These are phyloP conservation scores for Aspergillus diversus DNA, from an alignment of 495 filamentous ascomycete genomes.

Conservation along the genomic window DNA sequence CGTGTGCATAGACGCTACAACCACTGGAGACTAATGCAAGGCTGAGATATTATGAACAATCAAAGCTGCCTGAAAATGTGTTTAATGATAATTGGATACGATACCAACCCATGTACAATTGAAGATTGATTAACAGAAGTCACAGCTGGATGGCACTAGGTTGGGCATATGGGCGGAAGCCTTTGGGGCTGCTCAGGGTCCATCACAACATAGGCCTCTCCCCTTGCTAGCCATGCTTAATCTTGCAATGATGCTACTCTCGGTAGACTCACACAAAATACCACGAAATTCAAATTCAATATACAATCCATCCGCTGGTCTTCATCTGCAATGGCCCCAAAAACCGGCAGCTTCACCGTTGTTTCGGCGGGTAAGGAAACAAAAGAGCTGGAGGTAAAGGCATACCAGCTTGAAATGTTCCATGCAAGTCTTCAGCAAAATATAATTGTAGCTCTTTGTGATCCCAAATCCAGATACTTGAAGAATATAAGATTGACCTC, in stretches of 20 bases:
- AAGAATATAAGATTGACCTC: not conserved
- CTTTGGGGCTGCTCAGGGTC: not conserved
- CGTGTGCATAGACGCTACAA: not conserved
- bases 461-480: not conserved
- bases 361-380: not conserved
- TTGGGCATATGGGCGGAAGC: not conserved
- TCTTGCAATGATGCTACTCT: not conserved
- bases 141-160: not conserved
- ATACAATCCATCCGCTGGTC: not conserved
- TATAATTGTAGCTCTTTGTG: not conserved
- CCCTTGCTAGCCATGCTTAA: not conserved
- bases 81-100: not conserved
- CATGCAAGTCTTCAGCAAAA: not conserved
- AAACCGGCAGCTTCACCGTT: not conserved
- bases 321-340: slow-evolving; percentile 1
- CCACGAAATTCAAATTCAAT: not conserved
- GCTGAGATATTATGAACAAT: slow-evolving; percentile 3
- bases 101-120: not conserved
- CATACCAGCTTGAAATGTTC: not conserved
- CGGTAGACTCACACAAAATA: not conserved
- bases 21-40: not conserved
- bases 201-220: not conserved
- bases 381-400: not conserved
- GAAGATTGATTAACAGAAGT: not conserved
- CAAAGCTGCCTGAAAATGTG: slow-evolving; percentile 2